These are phyloP conservation scores for Fistulina hepatica DNA, from an alignment of 1,284 basidiomycete species.

Conservation along the genomic window DNA sequence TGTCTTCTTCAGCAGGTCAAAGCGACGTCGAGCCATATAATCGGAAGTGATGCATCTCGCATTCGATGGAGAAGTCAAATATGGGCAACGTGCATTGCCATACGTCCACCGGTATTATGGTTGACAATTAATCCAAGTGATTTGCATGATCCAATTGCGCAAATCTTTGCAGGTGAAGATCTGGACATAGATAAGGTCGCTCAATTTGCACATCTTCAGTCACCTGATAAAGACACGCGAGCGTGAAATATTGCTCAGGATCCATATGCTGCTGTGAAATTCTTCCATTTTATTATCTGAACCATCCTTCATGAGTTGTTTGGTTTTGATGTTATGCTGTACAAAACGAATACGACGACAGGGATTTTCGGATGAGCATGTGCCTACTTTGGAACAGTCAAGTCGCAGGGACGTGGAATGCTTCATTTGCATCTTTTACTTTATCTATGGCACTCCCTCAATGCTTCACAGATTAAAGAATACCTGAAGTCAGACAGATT, in stretches of 20 bases:
- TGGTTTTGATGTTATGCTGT: conserved; percentile 18
- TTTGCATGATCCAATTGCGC: conserved; percentile 16
- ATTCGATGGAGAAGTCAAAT: conserved; percentile 6
- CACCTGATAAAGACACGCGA: conserved; percentile 18
- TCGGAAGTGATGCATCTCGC: conserved; percentile 11
- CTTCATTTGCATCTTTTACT: conserved; percentile 16
- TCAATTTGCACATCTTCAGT: conserved; percentile 15
- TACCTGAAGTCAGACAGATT: conserved; percentile 3
- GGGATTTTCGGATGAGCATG: conserved; percentile 13
- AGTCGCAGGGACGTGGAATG: conserved; percentile 17
- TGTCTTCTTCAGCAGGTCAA: conserved; percentile 10
- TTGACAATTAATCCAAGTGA: conserved; percentile 9
- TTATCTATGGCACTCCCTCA: conserved; percentile 11
- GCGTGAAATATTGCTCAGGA: conserved; percentile 25
- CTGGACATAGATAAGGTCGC: conserved; percentile 30
- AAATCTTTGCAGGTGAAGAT: conserved; percentile 28
- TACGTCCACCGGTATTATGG: conserved; percentile 7
- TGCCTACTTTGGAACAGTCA: conserved; percentile 16
- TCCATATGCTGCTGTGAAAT: conserved; percentile 29
- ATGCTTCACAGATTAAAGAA: neutral
- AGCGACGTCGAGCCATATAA: conserved; percentile 2
- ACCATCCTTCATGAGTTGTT: conserved; percentile 25
- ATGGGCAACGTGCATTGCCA: conserved; percentile 8
- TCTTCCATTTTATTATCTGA: conserved; percentile 29
- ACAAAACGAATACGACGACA: neutral